Conservation (phyloP, 2,329 filamentous ascomycete genomes). For the Hyphodiscus sp. region DNA sequence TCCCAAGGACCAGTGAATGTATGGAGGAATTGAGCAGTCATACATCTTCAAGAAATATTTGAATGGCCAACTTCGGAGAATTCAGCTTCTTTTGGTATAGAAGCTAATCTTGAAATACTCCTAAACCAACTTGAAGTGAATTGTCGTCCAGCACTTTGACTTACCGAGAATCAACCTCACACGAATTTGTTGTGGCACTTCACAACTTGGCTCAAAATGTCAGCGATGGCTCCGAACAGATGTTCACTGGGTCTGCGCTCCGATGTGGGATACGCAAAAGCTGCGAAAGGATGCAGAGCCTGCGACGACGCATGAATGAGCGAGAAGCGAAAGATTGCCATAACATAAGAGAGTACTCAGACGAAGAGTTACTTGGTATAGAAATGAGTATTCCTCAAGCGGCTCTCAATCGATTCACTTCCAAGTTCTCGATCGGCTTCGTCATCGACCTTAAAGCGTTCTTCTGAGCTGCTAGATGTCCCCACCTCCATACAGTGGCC, state of each 20-base stretch:
- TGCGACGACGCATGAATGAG: background rate
- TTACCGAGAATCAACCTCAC: background rate
- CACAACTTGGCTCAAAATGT: background rate
- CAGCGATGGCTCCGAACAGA: background rate
- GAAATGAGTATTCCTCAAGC: background rate
- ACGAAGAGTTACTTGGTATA: background rate
- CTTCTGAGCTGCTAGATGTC: background rate
- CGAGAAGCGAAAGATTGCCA: background rate
- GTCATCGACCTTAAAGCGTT: background rate
- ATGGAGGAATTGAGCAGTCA: background rate
- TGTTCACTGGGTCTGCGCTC: background rate
- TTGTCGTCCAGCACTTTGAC: background rate
- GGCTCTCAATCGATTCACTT: background rate
- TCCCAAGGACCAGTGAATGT: background rate
- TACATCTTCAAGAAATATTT: background rate
- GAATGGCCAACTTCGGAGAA: background rate
- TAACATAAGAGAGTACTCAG: background rate
- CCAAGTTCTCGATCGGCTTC: background rate
- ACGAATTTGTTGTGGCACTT: background rate
- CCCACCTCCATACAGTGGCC: background rate
- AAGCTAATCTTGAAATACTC: background rate
- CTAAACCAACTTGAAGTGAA: background rate
- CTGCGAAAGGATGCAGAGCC: slow-evolving; percentile 1
- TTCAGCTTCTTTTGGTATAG: background rate
- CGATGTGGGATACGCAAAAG: background rate